Evolutionary conservation across 208 protist species (phyloP).

Genomic region (Acanthamoeba quina): DNA sequence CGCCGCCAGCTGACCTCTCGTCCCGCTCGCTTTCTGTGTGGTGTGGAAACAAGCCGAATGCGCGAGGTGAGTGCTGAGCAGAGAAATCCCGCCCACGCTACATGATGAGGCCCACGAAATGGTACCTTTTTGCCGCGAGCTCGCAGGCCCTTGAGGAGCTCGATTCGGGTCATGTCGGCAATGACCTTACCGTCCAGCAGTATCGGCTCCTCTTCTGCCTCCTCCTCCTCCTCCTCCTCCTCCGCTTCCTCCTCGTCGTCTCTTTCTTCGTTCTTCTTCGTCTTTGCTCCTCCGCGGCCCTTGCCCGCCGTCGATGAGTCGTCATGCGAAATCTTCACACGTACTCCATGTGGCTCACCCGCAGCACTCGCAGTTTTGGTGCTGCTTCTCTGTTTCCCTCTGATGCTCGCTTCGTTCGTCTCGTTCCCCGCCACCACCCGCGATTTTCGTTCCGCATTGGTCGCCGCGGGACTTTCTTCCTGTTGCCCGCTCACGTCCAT

Average conservation of each 20-base stretch:
- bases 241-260: not conserved
- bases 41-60: not conserved
- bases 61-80: not conserved
- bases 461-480: not conserved
- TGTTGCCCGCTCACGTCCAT: not conserved
- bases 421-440: not conserved
- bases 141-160: conserved; percentile 24
- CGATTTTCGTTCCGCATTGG: not conserved
- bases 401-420: not conserved
- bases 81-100: not conserved
- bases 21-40: conserved; percentile 25
- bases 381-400: not conserved
- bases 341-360: not conserved
- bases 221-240: not conserved
- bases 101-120: not conserved
- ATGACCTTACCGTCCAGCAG: conserved; percentile 28
- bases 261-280: not conserved
- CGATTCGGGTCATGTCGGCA: conserved; percentile 36
- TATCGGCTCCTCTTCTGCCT: not conserved
- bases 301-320: not conserved
- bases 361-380: not conserved
- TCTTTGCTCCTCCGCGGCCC: not conserved
- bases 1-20: conserved; percentile 2
- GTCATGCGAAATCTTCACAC: conserved; percentile 61
- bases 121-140: conserved; percentile 24